Conservation (phyloP, 208 protist genomes). For the Trypanosoma rangeli region DNA sequence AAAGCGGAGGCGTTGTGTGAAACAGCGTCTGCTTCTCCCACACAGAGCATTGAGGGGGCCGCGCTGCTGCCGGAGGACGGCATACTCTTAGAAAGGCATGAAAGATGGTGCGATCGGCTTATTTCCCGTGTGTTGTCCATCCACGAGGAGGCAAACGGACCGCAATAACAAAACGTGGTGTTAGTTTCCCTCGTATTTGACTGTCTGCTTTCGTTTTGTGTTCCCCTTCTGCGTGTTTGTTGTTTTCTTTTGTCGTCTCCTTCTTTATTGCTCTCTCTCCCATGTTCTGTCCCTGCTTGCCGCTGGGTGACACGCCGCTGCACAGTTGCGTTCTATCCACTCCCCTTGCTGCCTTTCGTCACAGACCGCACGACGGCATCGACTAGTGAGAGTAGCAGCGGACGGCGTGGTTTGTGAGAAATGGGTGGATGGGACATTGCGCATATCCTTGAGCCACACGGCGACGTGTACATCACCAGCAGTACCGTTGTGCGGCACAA, state of each 20-base stretch:
- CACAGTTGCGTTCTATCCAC: too few species aligned
- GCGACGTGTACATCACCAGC: constrained; percentile 26
- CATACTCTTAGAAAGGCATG: constrained; percentile 39
- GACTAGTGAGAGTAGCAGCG: neutral
- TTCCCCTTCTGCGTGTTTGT: constrained; percentile 17
- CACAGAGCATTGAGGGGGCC: neutral
- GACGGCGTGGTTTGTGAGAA: neutral
- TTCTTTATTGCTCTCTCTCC: constrained; percentile 1
- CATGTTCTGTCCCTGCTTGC: neutral
- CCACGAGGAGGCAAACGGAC: constrained; percentile 18
- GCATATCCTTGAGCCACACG: constrained; percentile 19
- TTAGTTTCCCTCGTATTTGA: too few species aligned
- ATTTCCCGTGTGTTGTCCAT: constrained; percentile 29
- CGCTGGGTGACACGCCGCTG: neutral
- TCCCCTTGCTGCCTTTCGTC: neutral
- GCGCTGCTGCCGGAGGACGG: constrained; percentile 31
- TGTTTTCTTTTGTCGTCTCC: neutral
- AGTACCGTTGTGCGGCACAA: constrained; percentile 28
- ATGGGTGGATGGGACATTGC: constrained; percentile 21
- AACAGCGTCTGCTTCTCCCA: neutral
- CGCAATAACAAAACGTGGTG: neutral
- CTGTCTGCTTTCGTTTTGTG: neutral
- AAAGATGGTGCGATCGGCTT: constrained; percentile 47
- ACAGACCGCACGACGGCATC: neutral
- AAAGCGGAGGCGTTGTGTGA: constrained; percentile 14